Base-by-base conservation (phyloP, 371 early-diverging fungal genomes). In the Lichtheimia corymbifera region DNA sequence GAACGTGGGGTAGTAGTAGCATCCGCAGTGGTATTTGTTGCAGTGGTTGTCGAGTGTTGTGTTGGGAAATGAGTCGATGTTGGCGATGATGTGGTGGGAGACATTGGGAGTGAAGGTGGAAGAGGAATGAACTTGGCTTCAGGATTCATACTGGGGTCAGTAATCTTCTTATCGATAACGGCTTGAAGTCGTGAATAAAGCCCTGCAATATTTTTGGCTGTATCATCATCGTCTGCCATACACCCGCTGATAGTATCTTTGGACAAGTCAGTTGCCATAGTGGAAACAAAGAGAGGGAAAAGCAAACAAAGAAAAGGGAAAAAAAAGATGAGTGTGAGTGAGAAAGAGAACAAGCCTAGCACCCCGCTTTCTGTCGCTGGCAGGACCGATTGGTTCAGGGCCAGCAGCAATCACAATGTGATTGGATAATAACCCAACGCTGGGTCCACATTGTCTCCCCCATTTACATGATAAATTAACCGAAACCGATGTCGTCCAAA, bases 141-240 rank as follows among this genome's bases (percentile, higher is more conserved):
- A 30, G 65, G 59, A 62, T 70, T 68, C 42, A 35, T 52, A 41
- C 60, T 50, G 58, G 47, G 55, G 45, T 62, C 49, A 13, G 25
- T 72, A 52, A 73, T 68, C 51, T 72, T 75, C 50, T 78, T 78
- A 47, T 82, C 81, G 62, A 83, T 82, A 53, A 75, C 79, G 17
- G 84, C 78, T 62, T 83, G 82, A 45, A 85, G 64, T 42, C 80
- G 78, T 7, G 82, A 78, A 56, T 85, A 85, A 0, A 85, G 71
- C 41, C 79, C 77, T 50, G 82, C 77, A 65, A 85, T 85, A 59
- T 83, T 80, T 63, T 82, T 77, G 12, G 73, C 71, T 30, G 77
- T 74, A 50, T 74, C 72, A 50, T 79, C 72, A 22, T 40, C 22
- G 1, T 43, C 6, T 5, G 24, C 28, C 18, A 44, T n/a, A 28